Conservation (phyloP, 2,329 filamentous ascomycete genomes). For the Talaromyces sp. region DNA sequence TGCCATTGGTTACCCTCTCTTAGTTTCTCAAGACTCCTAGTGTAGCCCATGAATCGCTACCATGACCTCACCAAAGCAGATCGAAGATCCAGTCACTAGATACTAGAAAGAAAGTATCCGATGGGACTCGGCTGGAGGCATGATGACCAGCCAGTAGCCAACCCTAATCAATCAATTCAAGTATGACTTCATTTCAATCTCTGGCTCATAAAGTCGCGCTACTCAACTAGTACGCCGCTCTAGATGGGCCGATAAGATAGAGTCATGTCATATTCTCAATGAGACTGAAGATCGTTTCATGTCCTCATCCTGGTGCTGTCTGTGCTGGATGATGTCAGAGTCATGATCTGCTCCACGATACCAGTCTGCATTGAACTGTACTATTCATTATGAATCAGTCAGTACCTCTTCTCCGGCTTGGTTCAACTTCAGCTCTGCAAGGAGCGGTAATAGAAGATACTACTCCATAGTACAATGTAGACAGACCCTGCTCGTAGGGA, state of each 20-base stretch:
- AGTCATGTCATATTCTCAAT: slow-evolving; percentile 8
- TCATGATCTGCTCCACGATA: neutral
- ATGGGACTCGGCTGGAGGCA: neutral
- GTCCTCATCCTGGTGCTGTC: neutral
- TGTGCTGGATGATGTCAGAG: neutral
- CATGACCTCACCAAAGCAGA: neutral
- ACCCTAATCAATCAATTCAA: neutral
- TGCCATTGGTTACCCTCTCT: neutral
- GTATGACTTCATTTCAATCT: neutral
- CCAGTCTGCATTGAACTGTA: neutral
- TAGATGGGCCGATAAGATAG: slow-evolving; percentile 12
- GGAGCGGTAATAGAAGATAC: neutral
- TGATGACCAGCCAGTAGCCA: neutral
- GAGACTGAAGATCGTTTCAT: neutral
- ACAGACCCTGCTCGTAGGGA: neutral
- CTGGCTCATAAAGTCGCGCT: neutral
- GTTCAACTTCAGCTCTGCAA: neutral
- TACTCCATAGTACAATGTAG: neutral
- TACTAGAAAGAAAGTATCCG: neutral
- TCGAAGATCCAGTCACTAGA: neutral
- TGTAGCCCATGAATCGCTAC: neutral
- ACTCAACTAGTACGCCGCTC: neutral
- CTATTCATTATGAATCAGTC: neutral
- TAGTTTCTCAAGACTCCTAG: neutral
- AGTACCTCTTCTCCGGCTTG: neutral